Evolutionary conservation across 441 rosid species (phyloP).

Genomic region (Manihot esculenta): DNA sequence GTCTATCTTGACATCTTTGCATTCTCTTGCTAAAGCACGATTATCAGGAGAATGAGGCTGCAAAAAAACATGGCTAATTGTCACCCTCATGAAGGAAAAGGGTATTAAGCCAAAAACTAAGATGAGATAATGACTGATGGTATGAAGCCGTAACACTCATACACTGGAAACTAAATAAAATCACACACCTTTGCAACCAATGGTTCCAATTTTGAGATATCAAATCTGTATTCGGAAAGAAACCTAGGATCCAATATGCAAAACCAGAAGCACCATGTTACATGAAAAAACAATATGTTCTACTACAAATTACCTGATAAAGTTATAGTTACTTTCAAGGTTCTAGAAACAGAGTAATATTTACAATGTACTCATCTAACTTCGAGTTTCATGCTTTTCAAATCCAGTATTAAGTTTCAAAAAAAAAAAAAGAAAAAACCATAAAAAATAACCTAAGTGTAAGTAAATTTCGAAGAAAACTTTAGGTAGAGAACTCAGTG

Average conservation of each 20-base stretch:
- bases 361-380: not conserved
- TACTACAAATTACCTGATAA: not conserved
- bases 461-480: not conserved
- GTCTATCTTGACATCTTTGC: constrained; percentile 95
- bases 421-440: not conserved
- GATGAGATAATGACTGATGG: not conserved
- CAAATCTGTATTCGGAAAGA: constrained; percentile 79
- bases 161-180: not conserved
- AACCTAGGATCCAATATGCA: constrained; percentile 45
- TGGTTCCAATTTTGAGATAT: constrained; percentile 87
- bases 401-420: not conserved
- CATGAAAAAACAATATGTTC: not conserved
- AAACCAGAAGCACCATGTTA: not conserved
- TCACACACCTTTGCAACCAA: constrained; percentile 84
- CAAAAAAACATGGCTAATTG: constrained; percentile 3
- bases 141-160: not conserved
- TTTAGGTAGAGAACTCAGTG: not conserved
- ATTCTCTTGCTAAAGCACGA: constrained; percentile 95
- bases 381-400: not conserved
- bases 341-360: not conserved
- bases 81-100: not conserved
- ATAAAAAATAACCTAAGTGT: not conserved
- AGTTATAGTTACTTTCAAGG: not conserved
- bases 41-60: constrained; percentile 99
- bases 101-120: not conserved